Conservation (phyloP, 2,329 filamentous ascomycete genomes). For the Zymoseptoria ardabiliae region DNA sequence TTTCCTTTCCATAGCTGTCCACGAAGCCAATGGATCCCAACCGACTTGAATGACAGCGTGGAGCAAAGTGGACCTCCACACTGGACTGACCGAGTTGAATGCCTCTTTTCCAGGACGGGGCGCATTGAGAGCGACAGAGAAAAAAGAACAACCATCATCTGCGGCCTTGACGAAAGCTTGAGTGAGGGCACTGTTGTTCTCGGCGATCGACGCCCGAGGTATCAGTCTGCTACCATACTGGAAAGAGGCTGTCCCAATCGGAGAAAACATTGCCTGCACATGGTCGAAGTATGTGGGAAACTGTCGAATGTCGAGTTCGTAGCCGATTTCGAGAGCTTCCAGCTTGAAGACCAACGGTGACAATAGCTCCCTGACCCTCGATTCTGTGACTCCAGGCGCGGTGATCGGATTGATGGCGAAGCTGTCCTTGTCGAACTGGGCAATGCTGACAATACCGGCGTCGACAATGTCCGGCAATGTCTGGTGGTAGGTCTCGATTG, state of each 20-base stretch:
- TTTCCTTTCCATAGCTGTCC: conserved; percentile 30
- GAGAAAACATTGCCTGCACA: conserved; percentile 4
- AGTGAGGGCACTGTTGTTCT: conserved; percentile 29
- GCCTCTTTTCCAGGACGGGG: conserved; percentile 28
- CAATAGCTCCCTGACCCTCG: conserved; percentile 41
- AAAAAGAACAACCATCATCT: conserved; percentile 29
- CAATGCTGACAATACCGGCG: conserved; percentile 44
- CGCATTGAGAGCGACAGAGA: conserved; percentile 35
- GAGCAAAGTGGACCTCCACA: conserved; percentile 32
- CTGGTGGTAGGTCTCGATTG: conserved; percentile 42
- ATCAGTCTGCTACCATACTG: conserved; percentile 8
- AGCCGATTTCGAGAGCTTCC: conserved; percentile 29
- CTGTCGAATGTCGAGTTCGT: conserved; percentile 14
- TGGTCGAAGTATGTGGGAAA: conserved; percentile 4
- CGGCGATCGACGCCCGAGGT: conserved; percentile 1
- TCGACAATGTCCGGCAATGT: conserved; percentile 45
- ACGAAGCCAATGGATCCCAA: conserved; percentile 35
- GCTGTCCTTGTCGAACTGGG: conserved; percentile 46
- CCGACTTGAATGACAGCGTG: conserved; percentile 31
- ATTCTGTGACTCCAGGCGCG: conserved; percentile 40
- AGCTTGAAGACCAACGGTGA: conserved; percentile 39
- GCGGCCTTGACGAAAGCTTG: conserved; percentile 31
- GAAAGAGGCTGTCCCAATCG: conserved; percentile 2
- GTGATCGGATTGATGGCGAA: conserved; percentile 41
- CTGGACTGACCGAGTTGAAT: conserved; percentile 35